Percentiles rank a stretch among this genome's conserved stretches.
These are phyloP conservation scores for Acanthamoeba castellanii DNA, from an alignment of 208 protist genomes.

Conservation along the genomic window DNA sequence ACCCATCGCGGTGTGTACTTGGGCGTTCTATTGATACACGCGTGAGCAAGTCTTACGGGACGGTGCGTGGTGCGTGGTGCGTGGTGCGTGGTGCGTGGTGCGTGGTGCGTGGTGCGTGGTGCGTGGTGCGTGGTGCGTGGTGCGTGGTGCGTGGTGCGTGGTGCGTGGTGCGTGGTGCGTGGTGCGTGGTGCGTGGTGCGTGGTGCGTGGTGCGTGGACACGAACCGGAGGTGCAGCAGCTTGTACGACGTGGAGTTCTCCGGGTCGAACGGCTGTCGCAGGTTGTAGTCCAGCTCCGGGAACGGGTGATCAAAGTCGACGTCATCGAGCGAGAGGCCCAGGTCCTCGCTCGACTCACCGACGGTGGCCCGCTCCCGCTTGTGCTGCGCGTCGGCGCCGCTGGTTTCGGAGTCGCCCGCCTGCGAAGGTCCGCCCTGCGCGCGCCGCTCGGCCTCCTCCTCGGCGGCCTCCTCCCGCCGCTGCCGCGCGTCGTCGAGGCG, in stretches of 20 bases:
- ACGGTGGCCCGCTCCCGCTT: neutral
- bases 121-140: no score
- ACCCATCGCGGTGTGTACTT: constrained; percentile 64
- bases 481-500: neutral
- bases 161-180: no score
- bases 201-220: no score
- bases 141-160: no score
- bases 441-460: constrained; percentile 32
- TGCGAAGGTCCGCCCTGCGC: neutral
- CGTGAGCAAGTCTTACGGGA: no score
- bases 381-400: neutral
- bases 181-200: no score
- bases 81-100: no score
- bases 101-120: no score
- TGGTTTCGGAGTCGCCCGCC: neutral
- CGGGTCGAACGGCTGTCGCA: constrained; percentile 15
- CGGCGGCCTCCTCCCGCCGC: neutral
- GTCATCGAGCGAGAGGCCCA: constrained; percentile 13
- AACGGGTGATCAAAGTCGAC: constrained; percentile 31
- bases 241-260: constrained; percentile 41
- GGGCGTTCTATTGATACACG: neutral
- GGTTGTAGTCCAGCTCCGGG: constrained; percentile 22
- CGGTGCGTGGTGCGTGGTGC: no score
- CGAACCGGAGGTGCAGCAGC: constrained; percentile 8
- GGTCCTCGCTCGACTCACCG: constrained; percentile 25